A percentile compares a stretch with the other conserved stretches of the same genome.
phyloP scores from a whole-genome alignment of 2,329 filamentous ascomycete genomes.

The Cladorrhinum sp. region DNA sequence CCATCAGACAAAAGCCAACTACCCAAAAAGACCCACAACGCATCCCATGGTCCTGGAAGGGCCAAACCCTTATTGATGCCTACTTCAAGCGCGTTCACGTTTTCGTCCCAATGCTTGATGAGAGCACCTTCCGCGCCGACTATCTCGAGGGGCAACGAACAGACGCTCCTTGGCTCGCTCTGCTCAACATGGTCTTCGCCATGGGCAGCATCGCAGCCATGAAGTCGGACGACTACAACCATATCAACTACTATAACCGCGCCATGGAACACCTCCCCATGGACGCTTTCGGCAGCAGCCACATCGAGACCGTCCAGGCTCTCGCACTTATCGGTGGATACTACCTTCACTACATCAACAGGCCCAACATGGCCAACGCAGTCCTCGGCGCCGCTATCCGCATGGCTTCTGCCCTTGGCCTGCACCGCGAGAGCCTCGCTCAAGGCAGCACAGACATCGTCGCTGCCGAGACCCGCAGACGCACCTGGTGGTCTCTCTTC shows the following conservation, averaged over 20 bases:
- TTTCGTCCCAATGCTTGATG: conserved; percentile 71
- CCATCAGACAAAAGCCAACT: conserved; percentile 42
- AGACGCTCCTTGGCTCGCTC: conserved; percentile 67
- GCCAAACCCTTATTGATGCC: conserved; percentile 67
- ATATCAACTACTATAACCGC: conserved; percentile 67
- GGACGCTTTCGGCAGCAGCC: conserved; percentile 65
- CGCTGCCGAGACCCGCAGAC: conserved; percentile 58
- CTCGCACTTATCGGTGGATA: conserved; percentile 69
- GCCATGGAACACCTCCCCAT: conserved; percentile 65
- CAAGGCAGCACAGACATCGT: conserved; percentile 45
- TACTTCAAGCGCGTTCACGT: conserved; percentile 73
- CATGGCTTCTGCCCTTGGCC: conserved; percentile 70
- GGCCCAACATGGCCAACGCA: conserved; percentile 73
- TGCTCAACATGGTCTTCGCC: conserved; percentile 74
- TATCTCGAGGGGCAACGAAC: conserved; percentile 60
- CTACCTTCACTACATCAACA: conserved; percentile 75
- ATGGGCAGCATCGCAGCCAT: conserved; percentile 69
- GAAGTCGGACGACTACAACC: conserved; percentile 62
- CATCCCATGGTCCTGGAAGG: conserved; percentile 60
- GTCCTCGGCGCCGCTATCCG: conserved; percentile 68
- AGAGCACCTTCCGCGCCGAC: conserved; percentile 64
- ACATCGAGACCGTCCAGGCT: conserved; percentile 71
- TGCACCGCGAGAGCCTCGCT: conserved; percentile 61
- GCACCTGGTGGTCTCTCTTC: conserved; percentile 74
- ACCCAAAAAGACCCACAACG: conserved; percentile 46